Evolutionary conservation across 345 rosid species (phyloP), one percentile per base, ranked within the genome.

Genomic region (Corymbia maculata): DNA sequence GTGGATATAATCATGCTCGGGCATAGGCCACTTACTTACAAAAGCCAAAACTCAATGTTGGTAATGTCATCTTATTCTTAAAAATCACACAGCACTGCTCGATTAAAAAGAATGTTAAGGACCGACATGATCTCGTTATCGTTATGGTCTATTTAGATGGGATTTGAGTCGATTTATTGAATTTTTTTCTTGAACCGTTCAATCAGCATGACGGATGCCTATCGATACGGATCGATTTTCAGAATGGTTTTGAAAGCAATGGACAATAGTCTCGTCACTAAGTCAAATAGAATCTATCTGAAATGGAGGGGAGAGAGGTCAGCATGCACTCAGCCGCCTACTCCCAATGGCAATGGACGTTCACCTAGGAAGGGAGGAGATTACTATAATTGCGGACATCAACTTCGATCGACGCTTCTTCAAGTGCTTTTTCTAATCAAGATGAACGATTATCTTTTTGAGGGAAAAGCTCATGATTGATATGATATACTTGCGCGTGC

Each of bases 261-360:
- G 82, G 82, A 70, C 82, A 70, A 36, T 17, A 17, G 47, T 17
- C 21, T 70, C 8, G 82, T 36, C 82, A 21, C 82, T 19, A 9
- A 70, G 82, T 70, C 82, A 70, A 70, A 36, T 36, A 70, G 47
- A 42, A 36, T 70, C 82, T 36, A 42, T 36, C 82, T 36, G 82
- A 70, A 70, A 70, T 36, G 82, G 55, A 36, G 61, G 47, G 42
- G 59, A 17, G 53, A 36, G 85, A 88, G 86, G 90, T 91, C 90
- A 91, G 26, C 88, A 51, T 36, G 88, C 90, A 91, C 90, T 87
- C 61, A 85, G 85, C 53, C 88, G 87, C 75, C 59, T 82, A 55
- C 61, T 24, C 14, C 24, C 75, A 49, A 75, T 86, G 66, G 59
- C 75, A 26, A 85, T 55, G 49, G 59, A n/a, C n/a, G 49, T 86